Evolutionary conservation across 2,329 filamentous ascomycete species (phyloP).

Genomic region (Colletotrichum euphorbiae): DNA sequence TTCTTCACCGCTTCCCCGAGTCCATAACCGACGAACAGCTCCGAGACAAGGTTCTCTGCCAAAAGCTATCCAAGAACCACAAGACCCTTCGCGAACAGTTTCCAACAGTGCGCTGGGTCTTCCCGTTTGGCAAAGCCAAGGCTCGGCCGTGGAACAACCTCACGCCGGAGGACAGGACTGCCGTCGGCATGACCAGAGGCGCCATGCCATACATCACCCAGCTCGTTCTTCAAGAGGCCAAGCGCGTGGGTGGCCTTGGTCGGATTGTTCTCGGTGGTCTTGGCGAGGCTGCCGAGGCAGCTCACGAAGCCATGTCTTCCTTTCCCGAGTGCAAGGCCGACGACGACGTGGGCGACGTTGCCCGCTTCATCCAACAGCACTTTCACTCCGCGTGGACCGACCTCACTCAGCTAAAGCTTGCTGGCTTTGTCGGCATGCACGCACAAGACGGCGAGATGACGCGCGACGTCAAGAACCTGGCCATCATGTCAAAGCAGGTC

Average conservation of each 20-base stretch:
- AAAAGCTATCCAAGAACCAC: conserved; percentile 16
- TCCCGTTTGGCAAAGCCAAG: conserved; percentile 8
- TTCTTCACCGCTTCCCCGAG: conserved; percentile 18
- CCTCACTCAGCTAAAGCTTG: neutral
- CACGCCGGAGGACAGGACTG: neutral
- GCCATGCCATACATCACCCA: conserved; percentile 13
- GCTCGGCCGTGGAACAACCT: conserved; percentile 19
- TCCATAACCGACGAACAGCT: conserved; percentile 13
- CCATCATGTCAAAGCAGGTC: neutral
- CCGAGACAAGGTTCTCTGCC: neutral
- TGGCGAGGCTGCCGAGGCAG: conserved; percentile 18
- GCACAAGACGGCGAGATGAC: conserved; percentile 4
- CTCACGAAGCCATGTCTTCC: conserved; percentile 16
- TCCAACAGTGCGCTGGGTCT: conserved; percentile 4
- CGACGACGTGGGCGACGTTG: neutral
- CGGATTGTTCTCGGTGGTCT: conserved; percentile 13
- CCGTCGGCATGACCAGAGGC: conserved; percentile 19
- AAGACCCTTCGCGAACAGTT: conserved; percentile 4
- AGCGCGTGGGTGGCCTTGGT: neutral
- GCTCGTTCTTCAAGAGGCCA: conserved; percentile 8
- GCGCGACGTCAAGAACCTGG: conserved; percentile 2
- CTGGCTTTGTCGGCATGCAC: conserved; percentile 11
- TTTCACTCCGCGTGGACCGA: neutral
- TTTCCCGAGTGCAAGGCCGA: conserved; percentile 4
- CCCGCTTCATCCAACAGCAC: neutral